Base-by-base conservation (phyloP, 495 filamentous ascomycete genomes). In the Lentithecium fluviatile region DNA sequence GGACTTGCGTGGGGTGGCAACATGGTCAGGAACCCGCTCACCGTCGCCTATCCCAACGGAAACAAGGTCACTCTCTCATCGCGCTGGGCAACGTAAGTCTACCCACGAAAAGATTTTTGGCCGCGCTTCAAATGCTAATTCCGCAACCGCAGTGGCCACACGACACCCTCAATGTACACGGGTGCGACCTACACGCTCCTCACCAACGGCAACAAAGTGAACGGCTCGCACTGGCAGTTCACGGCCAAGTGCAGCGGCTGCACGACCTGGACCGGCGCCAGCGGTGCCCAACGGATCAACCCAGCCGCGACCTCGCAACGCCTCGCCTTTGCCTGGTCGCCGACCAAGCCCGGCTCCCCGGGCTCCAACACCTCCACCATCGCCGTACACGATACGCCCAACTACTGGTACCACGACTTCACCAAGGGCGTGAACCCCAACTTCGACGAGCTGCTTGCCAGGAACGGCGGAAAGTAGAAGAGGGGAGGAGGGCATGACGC, bases 1-100 rank as follows among this genome's bases (percentile, higher is more conserved):
- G 77, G 72, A 6, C 38, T 82, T 15, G 75, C 74, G 1, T 80
- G 76, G 78, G 79, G 75, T 20, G 79, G 79, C 8, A 76, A 71
- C 52, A 82, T 82, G 79, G 62, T 70, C 12, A 71, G 70, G 37
- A 80, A 81, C 60, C 79, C 79, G 11, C 70, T 82, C 38, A 75
- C 75, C 0, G 66, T 82, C 0, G 75, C 56, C 0, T 82, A 77
- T 76, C 67, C 73, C 15, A 76, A 81, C 59, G 76, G 76, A 0
- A 68, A 77, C 15, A 64, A 19, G 3, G 71, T 73, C 0, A 56
- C 77, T 1, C 67, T 76, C 2, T 75, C 76, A 17, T 79, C 78
- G 34, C 71, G 79, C 8, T 80, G 71, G 59, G 75, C 76, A 38
- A 70, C 66, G 79, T 82, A 67, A 52, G 58, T 57, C 23, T 17